Percentiles rank a stretch among this genome's conserved stretches.
These are phyloP conservation scores for Penicillium salamii DNA, from an alignment of 495 filamentous ascomycete species.

Conservation along the genomic window DNA sequence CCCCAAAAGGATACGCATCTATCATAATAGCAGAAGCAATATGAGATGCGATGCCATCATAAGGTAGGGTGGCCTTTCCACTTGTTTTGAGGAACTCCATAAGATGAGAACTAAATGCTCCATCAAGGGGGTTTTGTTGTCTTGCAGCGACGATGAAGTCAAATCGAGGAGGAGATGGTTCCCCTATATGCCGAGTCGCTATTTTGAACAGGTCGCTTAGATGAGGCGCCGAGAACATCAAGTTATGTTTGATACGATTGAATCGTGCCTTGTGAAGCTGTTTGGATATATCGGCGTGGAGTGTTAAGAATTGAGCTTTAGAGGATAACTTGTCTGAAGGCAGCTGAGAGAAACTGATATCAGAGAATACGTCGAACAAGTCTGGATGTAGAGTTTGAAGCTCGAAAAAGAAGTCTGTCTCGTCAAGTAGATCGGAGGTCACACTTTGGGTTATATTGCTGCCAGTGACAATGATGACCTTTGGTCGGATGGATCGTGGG, in stretches of 20 bases:
- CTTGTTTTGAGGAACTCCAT: constrained; percentile 9
- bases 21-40: constrained; percentile 24
- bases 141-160: constrained; percentile 18
- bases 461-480: constrained; percentile 7
- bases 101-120: constrained; percentile 19
- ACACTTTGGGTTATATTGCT: background rate
- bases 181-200: constrained; percentile 10
- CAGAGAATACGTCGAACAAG: constrained; percentile 1
- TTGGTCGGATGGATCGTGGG: constrained; percentile 2
- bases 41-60: constrained; percentile 12
- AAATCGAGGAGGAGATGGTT: constrained; percentile 13
- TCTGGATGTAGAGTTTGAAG: background rate
- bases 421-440: background rate
- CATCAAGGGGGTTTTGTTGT: constrained; percentile 12
- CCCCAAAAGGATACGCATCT: constrained; percentile 22
- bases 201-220: constrained; percentile 19
- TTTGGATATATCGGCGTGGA: constrained; percentile 1
- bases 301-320: constrained; percentile 7
- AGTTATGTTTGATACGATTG: background rate
- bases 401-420: constrained; percentile 6
- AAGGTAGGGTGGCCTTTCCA: constrained; percentile 2
- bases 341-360: constrained; percentile 6
- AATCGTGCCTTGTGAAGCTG: background rate
- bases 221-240: constrained; percentile 20
- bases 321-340: constrained; percentile 2